phyloP scores from a whole-genome alignment of 352 stramenopile genomes.

The Pythium utonaiense region DNA sequence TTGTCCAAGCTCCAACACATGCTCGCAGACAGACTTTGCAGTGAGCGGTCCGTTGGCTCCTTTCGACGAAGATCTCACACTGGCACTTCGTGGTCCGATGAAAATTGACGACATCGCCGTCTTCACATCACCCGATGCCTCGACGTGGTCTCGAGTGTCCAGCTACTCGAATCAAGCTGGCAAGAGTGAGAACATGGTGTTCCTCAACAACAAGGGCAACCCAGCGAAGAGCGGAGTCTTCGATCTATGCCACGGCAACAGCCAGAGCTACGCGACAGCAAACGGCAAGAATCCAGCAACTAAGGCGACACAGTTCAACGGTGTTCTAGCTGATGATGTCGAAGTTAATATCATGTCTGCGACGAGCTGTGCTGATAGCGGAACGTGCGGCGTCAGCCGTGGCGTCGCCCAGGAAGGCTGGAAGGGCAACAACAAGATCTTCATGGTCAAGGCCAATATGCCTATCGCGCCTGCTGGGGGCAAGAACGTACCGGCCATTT shows the following conservation, averaged over 20 bases:
- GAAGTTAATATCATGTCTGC: constrained; percentile 47
- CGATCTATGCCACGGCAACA: constrained; percentile 38
- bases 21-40: constrained; percentile 24
- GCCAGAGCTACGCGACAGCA: constrained; percentile 39
- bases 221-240: constrained; percentile 31
- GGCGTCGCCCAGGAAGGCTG: constrained; percentile 34
- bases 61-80: constrained; percentile 44
- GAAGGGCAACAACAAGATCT: constrained; percentile 45
- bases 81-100: constrained; percentile 38
- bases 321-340: constrained; percentile 29
- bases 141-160: constrained; percentile 27
- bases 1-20: constrained; percentile 18
- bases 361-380: constrained; percentile 18
- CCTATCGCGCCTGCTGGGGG: constrained; percentile 14
- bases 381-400: constrained; percentile 24
- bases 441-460: constrained; percentile 46
- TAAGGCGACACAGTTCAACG: constrained; percentile 18
- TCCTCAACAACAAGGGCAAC: constrained; percentile 54
- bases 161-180: constrained; percentile 26
- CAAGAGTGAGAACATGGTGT: constrained; percentile 38
- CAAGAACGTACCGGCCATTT: constrained; percentile 36
- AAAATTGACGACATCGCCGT: constrained; percentile 39
- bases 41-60: constrained; percentile 33
- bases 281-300: constrained; percentile 27
- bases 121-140: constrained; percentile 24